These are phyloP conservation scores for Cyberlindnera sargentensis DNA, from an alignment of 805 yeast species.

Conservation along the genomic window DNA sequence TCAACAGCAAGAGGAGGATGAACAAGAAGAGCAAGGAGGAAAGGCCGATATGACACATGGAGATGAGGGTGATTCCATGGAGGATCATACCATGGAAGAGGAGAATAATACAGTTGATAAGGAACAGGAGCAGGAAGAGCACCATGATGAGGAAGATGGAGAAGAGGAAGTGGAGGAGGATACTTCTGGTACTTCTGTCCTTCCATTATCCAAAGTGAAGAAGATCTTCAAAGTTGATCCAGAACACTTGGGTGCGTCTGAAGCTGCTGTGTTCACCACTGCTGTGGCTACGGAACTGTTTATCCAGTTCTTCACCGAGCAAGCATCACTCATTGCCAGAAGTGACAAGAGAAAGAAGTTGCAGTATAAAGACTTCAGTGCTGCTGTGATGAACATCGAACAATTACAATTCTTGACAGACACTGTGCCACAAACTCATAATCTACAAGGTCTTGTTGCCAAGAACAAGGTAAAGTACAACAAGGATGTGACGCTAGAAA, in stretches of 20 bases:
- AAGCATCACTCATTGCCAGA: conserved; percentile 59
- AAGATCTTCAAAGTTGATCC: conserved; percentile 72
- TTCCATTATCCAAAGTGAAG: conserved; percentile 66
- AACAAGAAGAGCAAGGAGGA: neutral
- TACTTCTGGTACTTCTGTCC: conserved; percentile 26
- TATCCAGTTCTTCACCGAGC: conserved; percentile 62
- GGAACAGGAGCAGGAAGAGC: neutral
- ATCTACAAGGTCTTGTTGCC: conserved; percentile 41
- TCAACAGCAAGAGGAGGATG: neutral
- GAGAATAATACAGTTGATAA: neutral
- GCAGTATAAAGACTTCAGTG: conserved; percentile 63
- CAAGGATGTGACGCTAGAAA: conserved; percentile 22
- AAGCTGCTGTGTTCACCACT: conserved; percentile 64
- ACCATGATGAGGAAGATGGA: conserved; percentile 1
- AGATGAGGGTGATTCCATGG: neutral
- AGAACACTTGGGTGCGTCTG: conserved; percentile 59
- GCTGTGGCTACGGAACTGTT: conserved; percentile 77
- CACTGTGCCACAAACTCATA: conserved; percentile 57
- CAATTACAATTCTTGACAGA: conserved; percentile 57
- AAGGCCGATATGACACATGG: neutral
- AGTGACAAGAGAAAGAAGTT: conserved; percentile 61
- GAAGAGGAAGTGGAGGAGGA: conserved; percentile 22
- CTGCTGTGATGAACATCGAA: conserved; percentile 53
- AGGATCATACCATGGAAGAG: neutral
- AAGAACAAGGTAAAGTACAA: conserved; percentile 31